These are phyloP conservation scores for Tetrahymena malaccensis DNA, from an alignment of 73 alveolate species.

Conservation along the genomic window DNA sequence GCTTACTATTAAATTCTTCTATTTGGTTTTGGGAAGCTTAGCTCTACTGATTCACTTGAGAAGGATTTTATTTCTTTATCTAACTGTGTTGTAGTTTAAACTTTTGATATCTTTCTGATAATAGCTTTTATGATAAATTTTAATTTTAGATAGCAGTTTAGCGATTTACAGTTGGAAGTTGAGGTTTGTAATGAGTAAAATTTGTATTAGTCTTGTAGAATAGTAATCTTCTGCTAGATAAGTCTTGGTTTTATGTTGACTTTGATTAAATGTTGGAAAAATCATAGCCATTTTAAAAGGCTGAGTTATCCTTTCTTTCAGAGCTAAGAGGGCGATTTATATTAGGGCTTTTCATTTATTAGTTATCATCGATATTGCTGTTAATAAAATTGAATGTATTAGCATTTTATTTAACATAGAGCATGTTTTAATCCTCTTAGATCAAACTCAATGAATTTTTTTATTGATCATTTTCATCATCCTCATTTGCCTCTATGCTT, in stretches of 20 bases:
- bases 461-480: background rate
- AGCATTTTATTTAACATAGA: background rate
- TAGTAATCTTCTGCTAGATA: background rate
- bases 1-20: background rate
- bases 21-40: background rate
- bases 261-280: background rate
- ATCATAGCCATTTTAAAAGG: background rate
- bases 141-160: background rate
- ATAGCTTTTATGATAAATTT: background rate
- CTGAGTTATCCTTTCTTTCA: background rate
- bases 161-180: background rate
- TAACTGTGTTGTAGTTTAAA: background rate
- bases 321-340: background rate
- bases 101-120: background rate
- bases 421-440: background rate
- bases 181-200: background rate
- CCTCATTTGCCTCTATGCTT: background rate
- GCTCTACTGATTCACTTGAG: background rate
- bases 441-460: background rate
- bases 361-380: background rate
- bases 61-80: background rate
- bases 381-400: background rate
- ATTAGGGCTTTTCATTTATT: background rate
- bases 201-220: background rate
- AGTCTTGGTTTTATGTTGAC: background rate